Conservation (phyloP, 352 stramenopile genomes). For the Pythium utonaiense region DNA sequence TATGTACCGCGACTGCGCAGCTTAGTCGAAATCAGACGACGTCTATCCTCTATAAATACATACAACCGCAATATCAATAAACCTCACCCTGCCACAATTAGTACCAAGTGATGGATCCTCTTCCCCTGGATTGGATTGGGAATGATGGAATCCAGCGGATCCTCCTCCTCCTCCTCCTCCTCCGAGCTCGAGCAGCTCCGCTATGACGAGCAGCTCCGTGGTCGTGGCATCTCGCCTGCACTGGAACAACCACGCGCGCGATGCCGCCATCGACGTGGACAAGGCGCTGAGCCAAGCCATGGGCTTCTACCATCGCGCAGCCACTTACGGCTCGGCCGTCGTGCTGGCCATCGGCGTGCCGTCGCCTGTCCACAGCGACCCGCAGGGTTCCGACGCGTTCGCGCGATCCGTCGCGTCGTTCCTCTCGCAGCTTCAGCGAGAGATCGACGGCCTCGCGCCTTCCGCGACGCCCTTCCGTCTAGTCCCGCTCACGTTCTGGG, state of each 20-base stretch:
- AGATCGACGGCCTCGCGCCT: conserved; percentile 7
- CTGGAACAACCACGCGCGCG: conserved; percentile 61
- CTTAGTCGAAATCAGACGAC: too few relatives aligned
- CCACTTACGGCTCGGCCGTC: conserved; percentile 44
- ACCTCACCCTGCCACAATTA: too few relatives aligned
- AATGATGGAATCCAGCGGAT: too few relatives aligned
- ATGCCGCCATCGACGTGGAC: conserved; percentile 37
- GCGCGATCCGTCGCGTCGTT: conserved; percentile 38
- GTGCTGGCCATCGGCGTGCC: conserved; percentile 58
- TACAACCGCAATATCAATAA: too few relatives aligned
- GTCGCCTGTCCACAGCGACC: conserved; percentile 13
- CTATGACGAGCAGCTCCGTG: neutral
- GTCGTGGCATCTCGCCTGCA: conserved; percentile 65
- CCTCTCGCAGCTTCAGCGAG: conserved; percentile 30
- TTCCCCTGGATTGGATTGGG: too few relatives aligned
- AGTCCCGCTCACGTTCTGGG: conserved; percentile 93
- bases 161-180: too few relatives aligned
- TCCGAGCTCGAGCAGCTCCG: too few relatives aligned
- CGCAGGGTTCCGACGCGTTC: conserved; percentile 37
- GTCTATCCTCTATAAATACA: too few relatives aligned
- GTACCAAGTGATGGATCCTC: too few relatives aligned
- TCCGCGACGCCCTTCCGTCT: conserved; percentile 44
- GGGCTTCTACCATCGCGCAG: conserved; percentile 45
- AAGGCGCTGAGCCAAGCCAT: conserved; percentile 44
- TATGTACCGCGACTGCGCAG: too few relatives aligned